Evolutionary conservation across 257 asterid genomes (phyloP).

Genomic region (Capsicum pubescens): DNA sequence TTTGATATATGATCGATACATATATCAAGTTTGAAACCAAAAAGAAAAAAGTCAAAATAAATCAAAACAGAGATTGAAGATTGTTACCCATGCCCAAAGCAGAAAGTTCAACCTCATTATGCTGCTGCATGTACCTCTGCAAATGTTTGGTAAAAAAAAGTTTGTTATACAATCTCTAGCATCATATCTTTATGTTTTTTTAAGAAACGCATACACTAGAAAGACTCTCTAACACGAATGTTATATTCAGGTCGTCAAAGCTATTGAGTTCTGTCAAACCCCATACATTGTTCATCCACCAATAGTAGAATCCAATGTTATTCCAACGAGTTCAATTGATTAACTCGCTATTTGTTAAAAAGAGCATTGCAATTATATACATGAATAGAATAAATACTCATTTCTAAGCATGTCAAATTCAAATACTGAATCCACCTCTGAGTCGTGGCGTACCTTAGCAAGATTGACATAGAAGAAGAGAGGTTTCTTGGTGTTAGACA

Average conservation of each 20-base stretch:
- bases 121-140: conserved; percentile 94
- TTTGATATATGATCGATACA: background rate
- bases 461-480: conserved; percentile 70
- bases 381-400: background rate
- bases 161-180: background rate
- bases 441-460: conserved; percentile 45
- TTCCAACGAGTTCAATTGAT: background rate
- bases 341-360: background rate
- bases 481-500: conserved; percentile 66
- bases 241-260: background rate
- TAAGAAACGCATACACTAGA: background rate
- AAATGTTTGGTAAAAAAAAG: conserved; percentile 9
- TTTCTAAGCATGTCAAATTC: background rate
- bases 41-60: background rate
- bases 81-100: conserved; percentile 96
- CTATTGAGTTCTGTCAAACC: background rate
- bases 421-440: background rate
- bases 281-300: background rate
- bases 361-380: background rate
- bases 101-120: conserved; percentile 93
- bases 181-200: background rate
- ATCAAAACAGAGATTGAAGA: conserved; percentile 5
- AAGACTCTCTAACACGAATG: background rate
- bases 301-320: background rate
- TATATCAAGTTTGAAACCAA: background rate